Evolutionary conservation across 1,139 yeast genomes (phyloP), one percentile per base, ranked within the genome.

Genomic region (Sporopachydermia cereana): DNA sequence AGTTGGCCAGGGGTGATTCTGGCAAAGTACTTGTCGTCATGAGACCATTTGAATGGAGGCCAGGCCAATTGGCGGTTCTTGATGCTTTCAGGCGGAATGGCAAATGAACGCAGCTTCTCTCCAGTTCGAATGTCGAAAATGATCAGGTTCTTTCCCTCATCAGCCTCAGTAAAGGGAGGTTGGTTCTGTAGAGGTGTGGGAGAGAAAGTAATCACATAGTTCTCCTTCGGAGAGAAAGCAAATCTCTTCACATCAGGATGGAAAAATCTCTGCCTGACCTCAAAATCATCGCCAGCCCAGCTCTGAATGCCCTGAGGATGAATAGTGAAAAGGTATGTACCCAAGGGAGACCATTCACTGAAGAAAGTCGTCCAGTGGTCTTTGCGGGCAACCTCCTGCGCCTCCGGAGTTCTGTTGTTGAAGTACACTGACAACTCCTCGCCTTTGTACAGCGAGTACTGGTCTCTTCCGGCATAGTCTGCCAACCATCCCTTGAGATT

Each of bases 21-120:
- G 48, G 96, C 97, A 69, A 95, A 85, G 71, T 81, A 93, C 65
- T 79, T 81, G 66, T 86, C 96, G 66, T 93, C 94, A 57, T 72
- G 74, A 42, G 97, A 86, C 97, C 98, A 93, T 67, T 88, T 89
- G 62, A 93, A 83, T 60, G 91, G 77, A 44, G 99, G 99, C 99
- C 99, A 91, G 53, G 84, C 80, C 79, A 86, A 78, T 60, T 80
- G 82, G 60, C 76, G 74, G 57, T 75, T 77, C 45, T 76, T 74
- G 58, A 77, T 84, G 57, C 80, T 70, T 58, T 77, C 74, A 53
- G 93, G 89, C 49, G 94, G 86, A 57, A 86, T 72, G 39, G 95
- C 93, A 74, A 93, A 91, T 20, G 96, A 84, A 64, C 95, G 79
- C 51, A 80, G 77, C 44, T 93, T 86, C 53, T 84, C 73, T 51